Percentiles rank a stretch among this genome's conserved stretches.
Conservation (phyloP, 192 early-diverging fungal genomes). For the Gryganskiella cystojenkinii region DNA sequence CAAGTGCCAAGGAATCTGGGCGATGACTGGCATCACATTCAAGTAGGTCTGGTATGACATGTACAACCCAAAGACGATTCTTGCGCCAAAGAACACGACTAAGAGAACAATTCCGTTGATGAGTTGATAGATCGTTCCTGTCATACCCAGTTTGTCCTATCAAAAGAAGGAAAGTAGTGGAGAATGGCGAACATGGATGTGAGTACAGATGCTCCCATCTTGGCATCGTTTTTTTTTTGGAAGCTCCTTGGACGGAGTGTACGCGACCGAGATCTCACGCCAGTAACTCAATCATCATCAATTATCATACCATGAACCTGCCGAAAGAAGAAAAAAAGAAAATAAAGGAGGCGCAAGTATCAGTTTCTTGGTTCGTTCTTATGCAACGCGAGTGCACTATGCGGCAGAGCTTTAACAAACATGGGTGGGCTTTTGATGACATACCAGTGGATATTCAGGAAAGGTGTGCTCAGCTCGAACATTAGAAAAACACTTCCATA, state of each 20-base stretch:
- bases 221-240: no score
- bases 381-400: no score
- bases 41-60: constrained; percentile 73
- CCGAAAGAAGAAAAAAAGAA: no score
- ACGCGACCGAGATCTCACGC: no score
- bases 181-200: background rate
- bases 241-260: no score
- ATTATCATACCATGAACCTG: no score
- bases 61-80: constrained; percentile 81
- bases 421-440: background rate
- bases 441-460: constrained; percentile 93
- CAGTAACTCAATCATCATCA: no score
- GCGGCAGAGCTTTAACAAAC: background rate
- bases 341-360: no score
- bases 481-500: constrained; percentile 90
- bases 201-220: background rate
- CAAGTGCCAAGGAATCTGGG: constrained; percentile 50
- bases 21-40: constrained; percentile 33
- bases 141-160: constrained; percentile 89
- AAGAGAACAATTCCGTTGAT: constrained; percentile 88
- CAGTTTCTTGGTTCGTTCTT: no score
- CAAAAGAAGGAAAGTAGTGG: background rate
- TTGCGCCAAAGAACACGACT: constrained; percentile 75
- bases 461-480: constrained; percentile 92
- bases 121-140: constrained; percentile 80